A percentile compares a stretch with the other conserved stretches of the same genome.
Evolutionary conservation across 2,329 filamentous ascomycete genomes (phyloP).

Genomic region (Acrocalymma vagum): DNA sequence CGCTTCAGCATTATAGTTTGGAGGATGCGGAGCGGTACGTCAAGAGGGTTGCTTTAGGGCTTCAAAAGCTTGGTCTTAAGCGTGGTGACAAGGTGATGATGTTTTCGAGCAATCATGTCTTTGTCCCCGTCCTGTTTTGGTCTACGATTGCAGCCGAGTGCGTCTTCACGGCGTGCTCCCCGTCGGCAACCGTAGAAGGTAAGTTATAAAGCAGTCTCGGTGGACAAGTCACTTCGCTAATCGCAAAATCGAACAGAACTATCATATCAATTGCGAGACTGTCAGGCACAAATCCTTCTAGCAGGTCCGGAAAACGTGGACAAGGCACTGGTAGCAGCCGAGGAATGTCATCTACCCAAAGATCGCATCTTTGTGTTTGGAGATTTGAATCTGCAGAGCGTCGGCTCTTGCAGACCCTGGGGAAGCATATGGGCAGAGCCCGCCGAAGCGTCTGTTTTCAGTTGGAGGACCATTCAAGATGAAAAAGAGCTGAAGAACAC

Average conservation of each 20-base stretch:
- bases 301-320: background rate
- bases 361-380: background rate
- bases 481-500: background rate
- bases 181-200: background rate
- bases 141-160: background rate
- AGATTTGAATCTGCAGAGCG: no score
- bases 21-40: background rate
- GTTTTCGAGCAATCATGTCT: slow-evolving; percentile 1
- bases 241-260: background rate
- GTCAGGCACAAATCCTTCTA: background rate
- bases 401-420: background rate
- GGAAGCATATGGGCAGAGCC: background rate
- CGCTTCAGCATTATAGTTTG: background rate
- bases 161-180: background rate
- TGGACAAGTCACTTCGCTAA: background rate
- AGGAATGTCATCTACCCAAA: background rate
- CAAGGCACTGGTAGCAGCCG: background rate
- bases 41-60: background rate
- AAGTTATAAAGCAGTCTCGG: background rate
- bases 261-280: background rate
- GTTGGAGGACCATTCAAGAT: background rate
- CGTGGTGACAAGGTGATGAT: background rate
- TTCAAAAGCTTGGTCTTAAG: background rate
- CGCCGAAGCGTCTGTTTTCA: background rate
- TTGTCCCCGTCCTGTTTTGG: background rate